A percentile compares a stretch with the other conserved stretches of the same genome.
phyloP scores from a whole-genome alignment of 2,329 filamentous ascomycete genomes.

The Calonectria honghensis region DNA sequence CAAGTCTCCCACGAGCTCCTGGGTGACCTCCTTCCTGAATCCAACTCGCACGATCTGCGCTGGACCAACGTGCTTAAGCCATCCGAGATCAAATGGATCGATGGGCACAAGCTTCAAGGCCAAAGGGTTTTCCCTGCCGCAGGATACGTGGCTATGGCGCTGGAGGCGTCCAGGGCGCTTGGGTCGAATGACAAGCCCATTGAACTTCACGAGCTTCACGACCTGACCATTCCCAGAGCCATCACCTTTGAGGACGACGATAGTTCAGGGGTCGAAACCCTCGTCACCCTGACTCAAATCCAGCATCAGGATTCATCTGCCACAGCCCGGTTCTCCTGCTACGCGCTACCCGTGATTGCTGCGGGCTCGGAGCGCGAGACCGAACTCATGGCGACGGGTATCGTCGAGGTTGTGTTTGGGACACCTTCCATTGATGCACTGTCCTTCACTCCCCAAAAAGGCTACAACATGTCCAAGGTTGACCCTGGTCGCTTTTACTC shows the following conservation, averaged over 20 bases:
- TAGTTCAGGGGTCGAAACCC: background rate
- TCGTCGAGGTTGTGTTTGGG: background rate
- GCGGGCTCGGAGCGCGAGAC: background rate
- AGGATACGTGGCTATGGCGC: constrained; percentile 61
- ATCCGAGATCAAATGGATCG: constrained; percentile 61
- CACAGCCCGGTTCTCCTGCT: background rate
- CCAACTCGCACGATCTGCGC: constrained; percentile 41
- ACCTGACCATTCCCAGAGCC: background rate
- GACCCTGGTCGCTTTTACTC: background rate
- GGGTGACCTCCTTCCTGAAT: constrained; percentile 45
- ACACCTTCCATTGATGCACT: background rate
- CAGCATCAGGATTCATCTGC: background rate
- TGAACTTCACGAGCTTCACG: background rate
- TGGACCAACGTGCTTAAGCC: constrained; percentile 54
- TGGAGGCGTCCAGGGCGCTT: constrained; percentile 52
- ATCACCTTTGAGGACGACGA: background rate
- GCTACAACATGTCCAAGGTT: background rate
- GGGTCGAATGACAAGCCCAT: background rate
- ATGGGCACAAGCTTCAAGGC: constrained; percentile 57
- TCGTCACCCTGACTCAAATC: background rate
- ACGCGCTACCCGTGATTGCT: background rate
- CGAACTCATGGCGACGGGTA: background rate
- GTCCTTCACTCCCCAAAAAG: background rate
- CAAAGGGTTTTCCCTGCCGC: constrained; percentile 63
- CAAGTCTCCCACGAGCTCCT: constrained; percentile 62